Conservation (phyloP, 768 basidiomycete species). For the Solioccasus polychromus region DNA sequence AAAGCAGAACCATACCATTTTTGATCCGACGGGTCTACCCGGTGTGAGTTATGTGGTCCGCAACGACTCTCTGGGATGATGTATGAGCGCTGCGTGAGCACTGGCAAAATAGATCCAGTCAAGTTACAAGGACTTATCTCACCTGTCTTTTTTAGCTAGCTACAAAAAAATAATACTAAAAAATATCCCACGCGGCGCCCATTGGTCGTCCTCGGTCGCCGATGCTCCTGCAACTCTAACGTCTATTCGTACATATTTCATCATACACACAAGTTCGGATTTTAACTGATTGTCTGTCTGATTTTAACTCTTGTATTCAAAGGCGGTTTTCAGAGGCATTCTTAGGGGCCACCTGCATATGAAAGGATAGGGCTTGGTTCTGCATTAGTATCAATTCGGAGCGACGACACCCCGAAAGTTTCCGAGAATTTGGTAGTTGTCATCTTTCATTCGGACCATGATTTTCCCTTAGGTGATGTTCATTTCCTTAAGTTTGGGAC, state of each 20-base stretch:
- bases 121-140: no score
- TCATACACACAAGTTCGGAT: neutral
- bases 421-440: neutral
- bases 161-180: no score
- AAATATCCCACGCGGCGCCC: no score
- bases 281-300: neutral
- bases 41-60: neutral
- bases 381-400: no score
- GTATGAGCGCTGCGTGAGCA: neutral
- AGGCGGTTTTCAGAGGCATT: no score
- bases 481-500: neutral
- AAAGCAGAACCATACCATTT: slow-evolving; percentile 17
- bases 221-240: no score
- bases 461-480: neutral
- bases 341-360: no score
- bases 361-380: no score
- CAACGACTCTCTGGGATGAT: neutral
- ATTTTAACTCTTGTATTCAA: neutral
- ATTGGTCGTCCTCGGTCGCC: no score
- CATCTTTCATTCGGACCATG: neutral
- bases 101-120: neutral
- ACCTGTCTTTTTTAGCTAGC: no score
- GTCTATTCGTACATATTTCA: neutral
- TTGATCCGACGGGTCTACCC: neutral
- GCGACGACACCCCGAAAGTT: neutral